A percentile compares a stretch with the other conserved stretches of the same genome.
Conservation (phyloP, 208 protist species). For the Leishmania mexicana region DNA sequence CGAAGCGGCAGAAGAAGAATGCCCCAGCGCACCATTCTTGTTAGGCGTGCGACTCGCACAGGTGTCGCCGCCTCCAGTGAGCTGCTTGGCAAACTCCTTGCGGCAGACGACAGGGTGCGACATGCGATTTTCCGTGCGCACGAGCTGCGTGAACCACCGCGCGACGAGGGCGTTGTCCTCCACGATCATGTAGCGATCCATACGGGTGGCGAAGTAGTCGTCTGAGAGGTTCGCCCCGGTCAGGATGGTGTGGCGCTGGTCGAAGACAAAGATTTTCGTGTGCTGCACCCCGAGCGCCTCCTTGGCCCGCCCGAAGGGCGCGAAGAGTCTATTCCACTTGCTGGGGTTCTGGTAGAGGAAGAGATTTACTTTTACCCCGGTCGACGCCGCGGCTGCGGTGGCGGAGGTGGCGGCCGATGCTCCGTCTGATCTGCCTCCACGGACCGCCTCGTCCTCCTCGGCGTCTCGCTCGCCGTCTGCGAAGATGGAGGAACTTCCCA, state of each 20-base stretch:
- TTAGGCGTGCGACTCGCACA: too few species aligned
- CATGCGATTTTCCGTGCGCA: conserved; percentile 36
- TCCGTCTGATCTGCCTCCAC: neutral
- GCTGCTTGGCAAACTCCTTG: conserved; percentile 25
- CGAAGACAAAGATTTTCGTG: conserved; percentile 94
- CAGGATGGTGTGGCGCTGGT: conserved; percentile 81
- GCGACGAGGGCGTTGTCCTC: conserved; percentile 59
- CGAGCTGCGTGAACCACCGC: conserved; percentile 61
- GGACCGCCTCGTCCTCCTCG: neutral
- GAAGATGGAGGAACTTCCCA: neutral
- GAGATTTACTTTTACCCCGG: conserved; percentile 45
- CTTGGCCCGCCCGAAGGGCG: conserved; percentile 59
- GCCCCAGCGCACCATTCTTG: neutral
- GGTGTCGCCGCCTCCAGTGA: neutral
- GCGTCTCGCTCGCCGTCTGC: conserved; percentile 5
- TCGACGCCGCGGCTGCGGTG: conserved; percentile 1
- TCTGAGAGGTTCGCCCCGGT: conserved; percentile 95
- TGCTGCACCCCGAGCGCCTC: conserved; percentile 94
- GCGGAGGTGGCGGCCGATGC: neutral
- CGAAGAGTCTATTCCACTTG: conserved; percentile 57
- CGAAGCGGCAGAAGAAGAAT: neutral
- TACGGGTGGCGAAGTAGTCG: conserved; percentile 94
- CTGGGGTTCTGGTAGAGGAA: conserved; percentile 75
- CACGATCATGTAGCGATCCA: conserved; percentile 93
- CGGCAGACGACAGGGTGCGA: conserved; percentile 58